These are phyloP conservation scores for Moniliophthora roreri DNA, from an alignment of 1,284 basidiomycete genomes.

Conservation along the genomic window DNA sequence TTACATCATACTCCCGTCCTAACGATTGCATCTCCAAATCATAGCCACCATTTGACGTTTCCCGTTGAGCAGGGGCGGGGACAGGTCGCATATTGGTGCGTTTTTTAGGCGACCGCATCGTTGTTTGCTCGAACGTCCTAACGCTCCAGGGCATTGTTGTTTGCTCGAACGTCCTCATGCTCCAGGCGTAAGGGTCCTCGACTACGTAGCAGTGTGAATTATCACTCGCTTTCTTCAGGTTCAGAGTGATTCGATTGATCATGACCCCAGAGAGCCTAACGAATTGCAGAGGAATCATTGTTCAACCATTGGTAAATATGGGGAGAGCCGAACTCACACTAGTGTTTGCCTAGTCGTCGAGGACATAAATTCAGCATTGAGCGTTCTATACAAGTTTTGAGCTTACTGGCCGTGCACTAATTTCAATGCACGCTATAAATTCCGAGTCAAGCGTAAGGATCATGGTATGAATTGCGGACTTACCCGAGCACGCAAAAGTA, in stretches of 20 bases:
- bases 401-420: slow-evolving; percentile 17
- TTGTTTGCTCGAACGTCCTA: not conserved
- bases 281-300: too few species aligned
- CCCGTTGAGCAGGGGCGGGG: too few species aligned
- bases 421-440: slow-evolving; percentile 11
- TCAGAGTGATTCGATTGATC: slow-evolving; percentile 24
- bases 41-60: too few species aligned
- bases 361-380: not conserved
- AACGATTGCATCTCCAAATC: too few species aligned
- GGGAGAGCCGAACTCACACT: slow-evolving; percentile 4
- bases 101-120: too few species aligned
- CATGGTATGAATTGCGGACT: not conserved
- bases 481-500: slow-evolving; percentile 19
- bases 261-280: slow-evolving; percentile 20
- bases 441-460: not conserved
- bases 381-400: too few species aligned
- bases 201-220: not conserved
- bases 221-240: slow-evolving; percentile 17
- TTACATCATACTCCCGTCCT: too few species aligned
- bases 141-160: not conserved
- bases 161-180: not conserved
- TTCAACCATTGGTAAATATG: not conserved
- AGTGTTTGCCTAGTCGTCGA: slow-evolving; percentile 2
- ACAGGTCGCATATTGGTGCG: too few species aligned
- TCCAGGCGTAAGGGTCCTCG: not conserved